Conservation (phyloP, 495 filamentous ascomycete genomes). For the Thermothielavioides terrestris region DNA sequence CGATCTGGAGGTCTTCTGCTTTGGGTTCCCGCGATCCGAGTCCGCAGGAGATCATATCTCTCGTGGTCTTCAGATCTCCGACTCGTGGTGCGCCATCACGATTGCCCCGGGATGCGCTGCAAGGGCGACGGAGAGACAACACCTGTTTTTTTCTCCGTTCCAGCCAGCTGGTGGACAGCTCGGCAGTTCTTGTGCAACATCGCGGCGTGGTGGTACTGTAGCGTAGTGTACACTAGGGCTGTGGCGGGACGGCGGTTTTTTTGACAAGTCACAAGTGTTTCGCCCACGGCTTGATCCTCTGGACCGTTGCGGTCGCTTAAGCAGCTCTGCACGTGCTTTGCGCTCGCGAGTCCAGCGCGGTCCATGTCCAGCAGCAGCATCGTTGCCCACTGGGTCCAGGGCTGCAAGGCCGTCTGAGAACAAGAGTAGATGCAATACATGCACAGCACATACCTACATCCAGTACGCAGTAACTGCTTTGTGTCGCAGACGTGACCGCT, state of each 20-base stretch:
- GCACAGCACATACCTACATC: too few relatives aligned
- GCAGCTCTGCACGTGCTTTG: background rate
- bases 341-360: background rate
- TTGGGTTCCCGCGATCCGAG: slow-evolving; percentile 1
- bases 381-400: too few relatives aligned
- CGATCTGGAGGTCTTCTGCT: slow-evolving; percentile 13
- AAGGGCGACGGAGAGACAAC: slow-evolving; percentile 5
- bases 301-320: slow-evolving; percentile 20
- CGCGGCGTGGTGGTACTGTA: background rate
- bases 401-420: too few relatives aligned
- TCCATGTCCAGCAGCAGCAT: too few relatives aligned
- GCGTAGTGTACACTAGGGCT: background rate
- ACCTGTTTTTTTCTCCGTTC: background rate
- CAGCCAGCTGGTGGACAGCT: background rate
- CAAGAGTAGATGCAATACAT: too few relatives aligned
- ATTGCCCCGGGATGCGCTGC: slow-evolving; percentile 21
- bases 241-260: background rate
- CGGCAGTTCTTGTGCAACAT: background rate
- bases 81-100: slow-evolving; percentile 9
- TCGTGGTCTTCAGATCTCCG: slow-evolving; percentile 3
- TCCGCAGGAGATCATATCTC: slow-evolving; percentile 14
- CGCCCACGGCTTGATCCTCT: slow-evolving; percentile 10
- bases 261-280: slow-evolving; percentile 13
- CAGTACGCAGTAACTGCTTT: too few relatives aligned
- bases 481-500: too few relatives aligned